phyloP scores from a whole-genome alignment of 2,329 filamentous ascomycete species.

The Beauveria medogensis region DNA sequence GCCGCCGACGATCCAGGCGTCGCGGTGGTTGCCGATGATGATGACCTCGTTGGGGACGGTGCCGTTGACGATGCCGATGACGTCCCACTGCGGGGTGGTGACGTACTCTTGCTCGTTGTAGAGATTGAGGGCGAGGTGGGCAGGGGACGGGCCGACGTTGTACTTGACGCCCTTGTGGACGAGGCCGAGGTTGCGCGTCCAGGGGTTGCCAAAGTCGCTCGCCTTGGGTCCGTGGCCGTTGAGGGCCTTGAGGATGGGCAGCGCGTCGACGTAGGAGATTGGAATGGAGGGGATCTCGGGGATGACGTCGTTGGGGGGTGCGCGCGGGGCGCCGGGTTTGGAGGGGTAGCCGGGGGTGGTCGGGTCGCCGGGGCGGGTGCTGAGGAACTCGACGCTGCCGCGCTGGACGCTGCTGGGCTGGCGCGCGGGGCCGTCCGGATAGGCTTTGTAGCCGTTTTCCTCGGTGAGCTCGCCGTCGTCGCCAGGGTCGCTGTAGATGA shows the following conservation, averaged over 20 bases:
- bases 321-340: constrained; percentile 75
- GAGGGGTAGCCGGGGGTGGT: constrained; percentile 93
- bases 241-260: constrained; percentile 81
- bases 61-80: constrained; percentile 87
- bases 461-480: constrained; percentile 79
- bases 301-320: constrained; percentile 60
- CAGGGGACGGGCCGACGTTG: constrained; percentile 75
- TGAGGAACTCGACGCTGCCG: constrained; percentile 77
- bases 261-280: constrained; percentile 77
- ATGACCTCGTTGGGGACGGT: constrained; percentile 78
- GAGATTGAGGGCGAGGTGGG: constrained; percentile 61
- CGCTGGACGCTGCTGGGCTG: constrained; percentile 85
- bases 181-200: constrained; percentile 64
- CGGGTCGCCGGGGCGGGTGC: constrained; percentile 63
- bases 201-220: constrained; percentile 62
- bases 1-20: constrained; percentile 84
- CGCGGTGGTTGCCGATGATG: constrained; percentile 84
- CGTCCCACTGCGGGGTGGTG: constrained; percentile 79
- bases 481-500: constrained; percentile 83
- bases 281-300: constrained; percentile 86
- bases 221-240: constrained; percentile 81
- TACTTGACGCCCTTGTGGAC: constrained; percentile 76
- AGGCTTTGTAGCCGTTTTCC: constrained; percentile 67
- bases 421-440: constrained; percentile 79
- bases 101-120: constrained; percentile 75